Percentiles rank a stretch among this genome's conserved stretches.
Evolutionary conservation across 306 rosid genomes (phyloP).

Genomic region (Trifolium pratense): DNA sequence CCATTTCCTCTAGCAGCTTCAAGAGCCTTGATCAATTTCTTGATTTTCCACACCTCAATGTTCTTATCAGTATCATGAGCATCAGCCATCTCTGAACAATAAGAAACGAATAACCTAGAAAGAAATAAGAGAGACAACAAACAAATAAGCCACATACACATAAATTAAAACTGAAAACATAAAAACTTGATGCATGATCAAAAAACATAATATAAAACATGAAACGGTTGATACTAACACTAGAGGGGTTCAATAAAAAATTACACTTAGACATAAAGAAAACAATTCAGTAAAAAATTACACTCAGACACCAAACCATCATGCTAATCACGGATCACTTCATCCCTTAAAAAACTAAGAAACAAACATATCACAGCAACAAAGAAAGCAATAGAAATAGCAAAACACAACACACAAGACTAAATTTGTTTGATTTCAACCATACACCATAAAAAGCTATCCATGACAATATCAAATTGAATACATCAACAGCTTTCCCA

Average conservation of each 20-base stretch:
- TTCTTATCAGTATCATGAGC: slow-evolving; percentile 86
- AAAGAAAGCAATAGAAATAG: slow-evolving; percentile 18
- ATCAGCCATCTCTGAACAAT: slow-evolving; percentile 61
- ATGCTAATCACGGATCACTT: neutral
- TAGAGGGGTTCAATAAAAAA: neutral
- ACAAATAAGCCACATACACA: slow-evolving; percentile 27
- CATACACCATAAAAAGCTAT: neutral
- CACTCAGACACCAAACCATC: neutral
- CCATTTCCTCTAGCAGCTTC: slow-evolving; percentile 95
- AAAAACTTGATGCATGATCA: neutral
- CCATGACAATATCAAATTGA: neutral
- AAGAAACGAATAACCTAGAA: slow-evolving; percentile 35
- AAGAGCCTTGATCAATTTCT: slow-evolving; percentile 85
- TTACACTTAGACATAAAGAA: neutral
- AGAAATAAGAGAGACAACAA: slow-evolving; percentile 27
- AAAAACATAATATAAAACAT: neutral
- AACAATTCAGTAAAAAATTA: neutral
- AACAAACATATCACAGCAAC: neutral
- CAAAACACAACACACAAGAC: neutral
- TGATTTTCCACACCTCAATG: slow-evolving; percentile 91
- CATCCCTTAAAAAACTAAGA: slow-evolving; percentile 12
- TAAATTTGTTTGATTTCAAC: neutral
- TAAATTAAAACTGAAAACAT: neutral
- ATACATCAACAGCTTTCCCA: too few relatives aligned
- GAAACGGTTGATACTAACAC: neutral